Conservation (phyloP, 108 stramenopile genomes). For the Fragilariopsis cylindrus region DNA sequence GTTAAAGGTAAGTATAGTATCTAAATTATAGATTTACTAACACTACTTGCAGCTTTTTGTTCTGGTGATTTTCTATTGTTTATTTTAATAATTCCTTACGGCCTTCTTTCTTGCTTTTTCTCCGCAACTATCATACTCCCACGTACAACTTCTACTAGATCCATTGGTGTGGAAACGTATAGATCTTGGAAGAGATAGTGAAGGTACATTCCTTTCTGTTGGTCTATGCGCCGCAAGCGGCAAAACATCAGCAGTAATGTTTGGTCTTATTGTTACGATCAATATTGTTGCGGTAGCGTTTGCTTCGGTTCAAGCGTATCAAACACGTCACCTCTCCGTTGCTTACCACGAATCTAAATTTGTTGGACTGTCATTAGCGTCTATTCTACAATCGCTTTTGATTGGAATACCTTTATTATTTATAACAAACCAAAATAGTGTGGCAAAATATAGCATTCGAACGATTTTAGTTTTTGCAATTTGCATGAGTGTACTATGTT, state of each 20-base stretch:
- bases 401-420: constrained; percentile 17
- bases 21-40: no score
- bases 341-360: constrained; percentile 29
- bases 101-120: constrained; percentile 22
- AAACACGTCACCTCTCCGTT: constrained; percentile 32
- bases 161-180: constrained; percentile 23
- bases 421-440: not conserved
- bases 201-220: constrained; percentile 3
- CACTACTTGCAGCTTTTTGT: no score
- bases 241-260: constrained; percentile 17
- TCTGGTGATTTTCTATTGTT: no score
- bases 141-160: constrained; percentile 23
- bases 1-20: no score
- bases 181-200: not conserved
- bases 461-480: constrained; percentile 34
- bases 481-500: constrained; percentile 26
- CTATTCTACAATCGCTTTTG: constrained; percentile 10
- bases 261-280: constrained; percentile 20
- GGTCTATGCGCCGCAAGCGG: constrained; percentile 6
- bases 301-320: constrained; percentile 39
- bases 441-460: constrained; percentile 36
- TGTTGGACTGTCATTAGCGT: constrained; percentile 21
- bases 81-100: no score
- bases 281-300: constrained; percentile 29
- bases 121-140: constrained; percentile 23